These are phyloP conservation scores for Didymella glomerata DNA, from an alignment of 2,329 filamentous ascomycete species.

Conservation along the genomic window DNA sequence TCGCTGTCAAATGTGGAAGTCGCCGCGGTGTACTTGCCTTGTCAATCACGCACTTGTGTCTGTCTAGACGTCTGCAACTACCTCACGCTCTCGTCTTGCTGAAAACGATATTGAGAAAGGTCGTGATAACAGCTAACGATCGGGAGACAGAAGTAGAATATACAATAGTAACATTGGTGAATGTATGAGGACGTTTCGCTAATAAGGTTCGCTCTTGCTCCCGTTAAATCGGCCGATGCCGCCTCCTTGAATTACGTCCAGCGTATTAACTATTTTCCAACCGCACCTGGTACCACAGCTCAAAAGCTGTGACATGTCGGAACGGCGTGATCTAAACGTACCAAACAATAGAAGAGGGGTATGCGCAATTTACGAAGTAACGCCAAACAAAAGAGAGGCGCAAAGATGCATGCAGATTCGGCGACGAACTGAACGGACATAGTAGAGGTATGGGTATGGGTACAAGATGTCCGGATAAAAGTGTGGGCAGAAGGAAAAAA, in stretches of 20 bases:
- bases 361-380: constrained; percentile 35
- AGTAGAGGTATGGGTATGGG: constrained; percentile 17
- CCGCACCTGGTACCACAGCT: constrained; percentile 1
- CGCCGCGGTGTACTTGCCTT: neutral
- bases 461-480: constrained; percentile 15
- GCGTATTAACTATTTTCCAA: constrained; percentile 16
- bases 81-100: too few species aligned
- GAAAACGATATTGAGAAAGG: too few species aligned
- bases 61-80: neutral
- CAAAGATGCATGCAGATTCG: constrained; percentile 18
- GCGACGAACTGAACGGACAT: constrained; percentile 8
- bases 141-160: neutral
- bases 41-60: neutral
- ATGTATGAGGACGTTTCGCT: neutral
- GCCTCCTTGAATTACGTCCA: constrained; percentile 10
- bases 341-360: constrained; percentile 35
- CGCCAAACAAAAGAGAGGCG: constrained; percentile 22
- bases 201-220: neutral
- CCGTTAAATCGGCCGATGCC: neutral
- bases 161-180: constrained; percentile 8
- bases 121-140: neutral
- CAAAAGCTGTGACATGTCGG: constrained; percentile 7
- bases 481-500: constrained; percentile 12
- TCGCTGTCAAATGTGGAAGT: neutral
- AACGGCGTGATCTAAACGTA: constrained; percentile 29